Evolutionary conservation across 768 basidiomycete genomes (phyloP).

Genomic region (Coprinopsis strossmayeri): DNA sequence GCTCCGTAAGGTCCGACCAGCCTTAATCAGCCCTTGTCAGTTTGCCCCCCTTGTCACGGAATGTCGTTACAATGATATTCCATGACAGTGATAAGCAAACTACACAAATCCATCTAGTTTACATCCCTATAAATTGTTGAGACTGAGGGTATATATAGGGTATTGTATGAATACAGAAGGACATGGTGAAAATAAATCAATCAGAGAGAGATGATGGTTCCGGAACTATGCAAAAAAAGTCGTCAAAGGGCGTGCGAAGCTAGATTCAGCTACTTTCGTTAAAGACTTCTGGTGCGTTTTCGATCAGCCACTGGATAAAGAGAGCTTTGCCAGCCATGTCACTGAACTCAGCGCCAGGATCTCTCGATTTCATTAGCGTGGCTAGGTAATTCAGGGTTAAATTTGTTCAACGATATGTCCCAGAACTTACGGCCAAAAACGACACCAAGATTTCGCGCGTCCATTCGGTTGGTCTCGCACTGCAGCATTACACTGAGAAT

Average conservation of each 20-base stretch:
- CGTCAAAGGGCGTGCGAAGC: not conserved
- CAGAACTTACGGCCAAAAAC: conserved; percentile 90
- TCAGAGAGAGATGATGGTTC: not conserved
- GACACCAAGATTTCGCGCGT: conserved; percentile 88
- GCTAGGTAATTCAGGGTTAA: conserved; percentile 42
- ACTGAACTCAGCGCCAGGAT: conserved; percentile 84
- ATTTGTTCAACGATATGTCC: not conserved
- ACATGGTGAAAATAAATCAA: not conserved
- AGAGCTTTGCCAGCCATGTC: conserved; percentile 98
- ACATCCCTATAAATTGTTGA: conserved; percentile 3
- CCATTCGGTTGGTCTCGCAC: conserved; percentile 84
- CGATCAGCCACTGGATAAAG: conserved; percentile 90
- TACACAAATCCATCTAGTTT: conserved; percentile 2
- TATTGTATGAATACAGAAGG: not conserved
- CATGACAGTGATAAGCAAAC: too few species aligned
- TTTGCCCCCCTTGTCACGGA: too few species aligned
- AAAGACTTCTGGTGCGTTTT: conserved; percentile 67
- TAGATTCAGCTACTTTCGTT: conserved; percentile 18
- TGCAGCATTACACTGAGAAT: conserved; percentile 52
- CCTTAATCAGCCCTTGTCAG: not conserved
- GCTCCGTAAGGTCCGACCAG: conserved; percentile 14
- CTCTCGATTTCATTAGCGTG: conserved; percentile 87
- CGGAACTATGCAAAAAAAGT: not conserved
- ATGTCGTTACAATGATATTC: too few species aligned
- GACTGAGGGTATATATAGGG: not conserved